A percentile compares a stretch with the other conserved stretches of the same genome.
These are phyloP conservation scores for Talaromyces sp. DNA, from an alignment of 2,329 filamentous ascomycete species.

Conservation along the genomic window DNA sequence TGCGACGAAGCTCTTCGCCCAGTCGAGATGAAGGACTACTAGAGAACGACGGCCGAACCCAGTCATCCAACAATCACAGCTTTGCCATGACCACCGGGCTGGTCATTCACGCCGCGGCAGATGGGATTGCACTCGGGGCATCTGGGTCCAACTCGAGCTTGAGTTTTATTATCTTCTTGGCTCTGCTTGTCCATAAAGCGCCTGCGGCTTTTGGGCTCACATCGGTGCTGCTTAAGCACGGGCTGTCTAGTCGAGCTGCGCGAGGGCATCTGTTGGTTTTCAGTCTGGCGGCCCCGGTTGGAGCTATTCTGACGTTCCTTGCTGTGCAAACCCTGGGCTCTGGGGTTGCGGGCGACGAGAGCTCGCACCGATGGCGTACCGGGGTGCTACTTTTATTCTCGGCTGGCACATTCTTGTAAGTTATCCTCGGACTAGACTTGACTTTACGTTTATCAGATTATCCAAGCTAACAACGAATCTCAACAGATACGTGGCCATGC, in stretches of 20 bases:
- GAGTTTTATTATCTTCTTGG: conserved; percentile 87
- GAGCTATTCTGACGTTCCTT: conserved; percentile 77
- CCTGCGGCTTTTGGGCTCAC: conserved; percentile 93
- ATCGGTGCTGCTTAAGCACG: conserved; percentile 82
- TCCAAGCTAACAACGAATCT: conserved; percentile 12
- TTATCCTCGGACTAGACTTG: conserved; percentile 13
- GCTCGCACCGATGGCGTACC: conserved; percentile 75
- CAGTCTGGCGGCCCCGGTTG: conserved; percentile 80
- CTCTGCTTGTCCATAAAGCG: conserved; percentile 96
- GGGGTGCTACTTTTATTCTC: conserved; percentile 93
- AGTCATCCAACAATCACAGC: conserved; percentile 40
- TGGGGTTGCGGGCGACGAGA: conserved; percentile 46
- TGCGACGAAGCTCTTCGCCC: conserved; percentile 38
- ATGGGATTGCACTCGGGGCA: conserved; percentile 92
- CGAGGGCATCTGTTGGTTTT: conserved; percentile 84
- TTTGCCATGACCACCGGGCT: conserved; percentile 85
- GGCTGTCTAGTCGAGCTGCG: conserved; percentile 77
- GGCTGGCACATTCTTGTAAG: conserved; percentile 89
- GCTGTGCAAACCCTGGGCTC: conserved; percentile 65
- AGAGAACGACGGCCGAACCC: conserved; percentile 20
- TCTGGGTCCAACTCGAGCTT: conserved; percentile 74
- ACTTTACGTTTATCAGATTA: background rate
- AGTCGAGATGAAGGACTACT: conserved; percentile 33
- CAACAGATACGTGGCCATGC: conserved; percentile 88
- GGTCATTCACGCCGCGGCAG: conserved; percentile 92